A percentile compares a stretch with the other conserved stretches of the same genome.
phyloP scores from a whole-genome alignment of 768 basidiomycete species.

The Tulasnella sp. region DNA sequence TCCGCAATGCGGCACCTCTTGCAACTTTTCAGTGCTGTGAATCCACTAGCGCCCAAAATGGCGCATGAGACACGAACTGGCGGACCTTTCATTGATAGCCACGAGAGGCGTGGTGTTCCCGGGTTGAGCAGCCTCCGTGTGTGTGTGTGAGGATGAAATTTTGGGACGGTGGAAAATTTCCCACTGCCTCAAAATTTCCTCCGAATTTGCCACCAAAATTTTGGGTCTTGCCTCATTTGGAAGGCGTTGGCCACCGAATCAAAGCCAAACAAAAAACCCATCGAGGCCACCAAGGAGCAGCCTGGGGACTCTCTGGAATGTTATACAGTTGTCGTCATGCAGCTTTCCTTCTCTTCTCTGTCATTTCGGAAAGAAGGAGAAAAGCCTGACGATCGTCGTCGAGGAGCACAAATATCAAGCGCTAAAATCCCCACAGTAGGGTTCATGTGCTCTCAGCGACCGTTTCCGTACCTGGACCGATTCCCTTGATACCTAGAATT shows the following conservation, averaged over 20 bases:
- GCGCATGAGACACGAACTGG: too few species aligned
- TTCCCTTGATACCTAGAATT: conserved; percentile 1
- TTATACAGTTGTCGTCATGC: conserved; percentile 1
- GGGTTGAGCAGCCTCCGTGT: too few species aligned
- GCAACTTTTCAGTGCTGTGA: too few species aligned
- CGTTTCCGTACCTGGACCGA: conserved; percentile 11
- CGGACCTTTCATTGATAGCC: too few species aligned
- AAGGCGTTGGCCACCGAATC: background rate
- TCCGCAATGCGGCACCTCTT: background rate
- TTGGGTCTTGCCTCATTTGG: background rate
- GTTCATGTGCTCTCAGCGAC: conserved; percentile 2
- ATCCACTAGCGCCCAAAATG: too few species aligned
- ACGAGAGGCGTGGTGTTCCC: background rate
- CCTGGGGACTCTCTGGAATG: background rate
- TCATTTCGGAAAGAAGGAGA: background rate
- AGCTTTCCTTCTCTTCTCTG: conserved; percentile 7
- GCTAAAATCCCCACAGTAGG: conserved; percentile 13
- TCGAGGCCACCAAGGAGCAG: background rate
- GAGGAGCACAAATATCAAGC: conserved; percentile 2
- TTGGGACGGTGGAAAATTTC: background rate
- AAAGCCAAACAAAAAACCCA: background rate
- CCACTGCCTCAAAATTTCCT: background rate
- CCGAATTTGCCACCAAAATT: background rate
- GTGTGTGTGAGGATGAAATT: background rate
- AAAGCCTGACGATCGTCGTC: conserved; percentile 13